Percentiles rank a stretch among this genome's conserved stretches.
Conservation (phyloP, 495 filamentous ascomycete species). For the Lophiotrema nucula region DNA sequence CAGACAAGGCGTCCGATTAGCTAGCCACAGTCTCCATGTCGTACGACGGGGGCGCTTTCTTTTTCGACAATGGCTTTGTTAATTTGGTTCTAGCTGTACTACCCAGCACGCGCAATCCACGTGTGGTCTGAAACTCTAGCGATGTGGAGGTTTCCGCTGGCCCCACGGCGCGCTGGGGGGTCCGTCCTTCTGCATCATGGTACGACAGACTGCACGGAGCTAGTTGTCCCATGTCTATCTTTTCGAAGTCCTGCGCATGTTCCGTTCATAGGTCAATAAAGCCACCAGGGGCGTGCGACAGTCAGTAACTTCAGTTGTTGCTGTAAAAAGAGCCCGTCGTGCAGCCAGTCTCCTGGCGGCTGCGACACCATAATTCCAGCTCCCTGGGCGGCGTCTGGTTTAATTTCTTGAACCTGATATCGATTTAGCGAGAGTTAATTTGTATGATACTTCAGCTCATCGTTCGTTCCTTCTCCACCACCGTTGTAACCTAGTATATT, state of each 20-base stretch:
- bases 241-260: conserved; percentile 10
- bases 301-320: not conserved
- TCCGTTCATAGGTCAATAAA: conserved; percentile 28
- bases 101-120: conserved; percentile 12
- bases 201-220: conserved; percentile 9
- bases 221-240: conserved; percentile 5
- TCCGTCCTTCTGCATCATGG: conserved; percentile 15
- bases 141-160: conserved; percentile 4
- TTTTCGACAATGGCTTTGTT: conserved; percentile 9
- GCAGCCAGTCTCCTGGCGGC: conserved; percentile 1
- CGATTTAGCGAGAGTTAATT: conserved; percentile 13
- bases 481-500: not conserved
- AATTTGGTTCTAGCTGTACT: not conserved
- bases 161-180: conserved; percentile 6
- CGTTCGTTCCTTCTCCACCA: not conserved
- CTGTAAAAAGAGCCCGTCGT: conserved; percentile 19
- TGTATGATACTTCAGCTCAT: conserved; percentile 14
- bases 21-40: conserved; percentile 16
- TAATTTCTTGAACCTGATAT: not conserved
- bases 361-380: conserved; percentile 12
- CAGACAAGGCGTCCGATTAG: conserved; percentile 2
- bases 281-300: conserved; percentile 28
- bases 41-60: conserved; percentile 15
- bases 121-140: conserved; percentile 21
- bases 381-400: conserved; percentile 6